phyloP scores from a whole-genome alignment of 345 rosid genomes.

The Eucalyptus regnans region DNA sequence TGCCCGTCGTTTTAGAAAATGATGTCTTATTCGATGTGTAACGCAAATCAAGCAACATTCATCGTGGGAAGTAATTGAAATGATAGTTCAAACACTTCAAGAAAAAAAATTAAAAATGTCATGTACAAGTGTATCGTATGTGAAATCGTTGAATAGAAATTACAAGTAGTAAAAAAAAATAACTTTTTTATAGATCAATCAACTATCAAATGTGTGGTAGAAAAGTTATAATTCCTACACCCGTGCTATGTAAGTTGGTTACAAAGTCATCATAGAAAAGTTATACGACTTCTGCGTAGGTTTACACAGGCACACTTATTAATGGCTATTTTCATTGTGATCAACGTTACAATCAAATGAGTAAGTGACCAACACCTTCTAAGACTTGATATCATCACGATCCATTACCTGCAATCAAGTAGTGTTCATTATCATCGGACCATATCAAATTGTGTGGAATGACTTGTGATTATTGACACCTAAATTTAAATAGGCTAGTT shows the following conservation, averaged over 20 bases:
- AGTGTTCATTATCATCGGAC: too few species aligned
- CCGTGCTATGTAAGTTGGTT: not conserved
- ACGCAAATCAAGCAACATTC: not conserved
- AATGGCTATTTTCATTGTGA: too few species aligned
- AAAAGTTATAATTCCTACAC: not conserved
- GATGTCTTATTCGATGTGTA: not conserved
- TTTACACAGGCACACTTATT: accelerated
- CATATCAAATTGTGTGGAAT: accelerated
- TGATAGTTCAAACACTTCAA: not conserved
- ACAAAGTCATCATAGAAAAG: not conserved
- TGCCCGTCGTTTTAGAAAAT: not conserved
- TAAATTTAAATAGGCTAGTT: too few species aligned
- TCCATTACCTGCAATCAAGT: not conserved
- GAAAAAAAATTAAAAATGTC: not conserved
- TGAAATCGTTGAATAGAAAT: too few species aligned
- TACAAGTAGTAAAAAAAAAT: not conserved
- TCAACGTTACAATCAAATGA: not conserved
- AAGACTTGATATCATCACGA: not conserved
- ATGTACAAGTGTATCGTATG: not conserved
- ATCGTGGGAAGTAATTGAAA: not conserved
- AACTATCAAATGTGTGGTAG: not conserved
- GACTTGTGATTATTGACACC: not conserved
- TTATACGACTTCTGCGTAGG: accelerated
- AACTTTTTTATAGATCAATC: too few species aligned
- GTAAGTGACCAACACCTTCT: not conserved